Conservation (phyloP, 345 rosid genomes). For the Eucalyptus curtisii region DNA sequence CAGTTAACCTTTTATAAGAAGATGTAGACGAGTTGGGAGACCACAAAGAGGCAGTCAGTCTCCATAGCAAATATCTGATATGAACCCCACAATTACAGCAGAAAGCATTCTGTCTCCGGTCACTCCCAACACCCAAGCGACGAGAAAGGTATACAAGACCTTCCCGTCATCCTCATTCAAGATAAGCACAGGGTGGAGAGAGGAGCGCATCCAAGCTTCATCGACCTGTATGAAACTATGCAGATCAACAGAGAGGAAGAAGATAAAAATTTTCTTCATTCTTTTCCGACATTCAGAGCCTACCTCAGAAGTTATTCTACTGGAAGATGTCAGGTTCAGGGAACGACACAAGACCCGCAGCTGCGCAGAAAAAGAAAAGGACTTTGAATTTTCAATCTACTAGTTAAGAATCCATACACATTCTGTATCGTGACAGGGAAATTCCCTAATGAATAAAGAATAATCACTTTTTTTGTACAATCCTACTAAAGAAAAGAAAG, state of each 20-base stretch:
- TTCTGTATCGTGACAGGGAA: background rate
- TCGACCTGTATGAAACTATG: slow-evolving; percentile 49
- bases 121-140: slow-evolving; percentile 21
- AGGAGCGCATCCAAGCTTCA: slow-evolving; percentile 6
- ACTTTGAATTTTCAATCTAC: background rate
- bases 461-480: background rate
- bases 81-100: slow-evolving; percentile 51
- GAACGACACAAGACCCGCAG: slow-evolving; percentile 30
- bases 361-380: slow-evolving; percentile 15
- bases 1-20: slow-evolving; percentile 22
- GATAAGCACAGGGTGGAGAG: background rate
- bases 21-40: slow-evolving; percentile 23
- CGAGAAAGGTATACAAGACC: slow-evolving; percentile 20
- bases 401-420: background rate
- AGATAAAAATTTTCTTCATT: slow-evolving; percentile 22
- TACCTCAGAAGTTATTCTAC: slow-evolving; percentile 18
- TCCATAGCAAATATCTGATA: slow-evolving; percentile 44
- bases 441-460: background rate
- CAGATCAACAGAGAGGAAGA: slow-evolving; percentile 34
- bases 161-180: background rate
- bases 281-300: slow-evolving; percentile 30
- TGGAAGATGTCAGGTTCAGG: background rate
- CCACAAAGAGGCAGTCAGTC: slow-evolving; percentile 45
- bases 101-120: slow-evolving; percentile 38
- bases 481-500: background rate